A percentile compares a stretch with the other conserved stretches of the same genome.
phyloP scores from a whole-genome alignment of 2,329 filamentous ascomycete species.

The Scolecobasidium constrictum region DNA sequence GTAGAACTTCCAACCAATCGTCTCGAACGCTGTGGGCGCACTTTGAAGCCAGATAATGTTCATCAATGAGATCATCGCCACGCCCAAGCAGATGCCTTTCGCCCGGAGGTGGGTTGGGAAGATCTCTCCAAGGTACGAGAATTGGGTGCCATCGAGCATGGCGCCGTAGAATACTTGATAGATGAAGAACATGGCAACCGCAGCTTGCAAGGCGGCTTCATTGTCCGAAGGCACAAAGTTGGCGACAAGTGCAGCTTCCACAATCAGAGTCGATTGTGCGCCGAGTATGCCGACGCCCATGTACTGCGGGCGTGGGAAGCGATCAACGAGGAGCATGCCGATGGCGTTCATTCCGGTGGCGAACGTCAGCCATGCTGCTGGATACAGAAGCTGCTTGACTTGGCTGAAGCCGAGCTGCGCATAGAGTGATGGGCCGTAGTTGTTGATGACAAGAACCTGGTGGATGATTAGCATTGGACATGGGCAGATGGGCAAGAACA shows the following conservation, averaged over 20 bases:
- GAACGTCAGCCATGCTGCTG: slow-evolving; percentile 19
- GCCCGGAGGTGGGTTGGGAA: slow-evolving; percentile 8
- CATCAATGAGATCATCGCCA: slow-evolving; percentile 16
- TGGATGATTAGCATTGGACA: slow-evolving; percentile 7
- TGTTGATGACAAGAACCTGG: not conserved
- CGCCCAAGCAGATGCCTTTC: slow-evolving; percentile 13
- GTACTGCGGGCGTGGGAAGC: slow-evolving; percentile 15
- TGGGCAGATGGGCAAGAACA: too few species aligned
- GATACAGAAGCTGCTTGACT: slow-evolving; percentile 18
- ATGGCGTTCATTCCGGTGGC: slow-evolving; percentile 17
- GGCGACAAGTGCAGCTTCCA: slow-evolving; percentile 12
- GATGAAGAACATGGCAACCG: slow-evolving; percentile 9
- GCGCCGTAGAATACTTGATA: slow-evolving; percentile 9
- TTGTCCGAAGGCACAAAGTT: slow-evolving; percentile 15
- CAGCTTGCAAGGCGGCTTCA: slow-evolving; percentile 5
- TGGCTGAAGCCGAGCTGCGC: slow-evolving; percentile 18
- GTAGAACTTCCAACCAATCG: slow-evolving; percentile 18
- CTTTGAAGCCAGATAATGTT: slow-evolving; percentile 13
- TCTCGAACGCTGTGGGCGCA: slow-evolving; percentile 15
- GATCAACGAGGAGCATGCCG: slow-evolving; percentile 17
- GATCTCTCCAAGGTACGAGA: slow-evolving; percentile 5
- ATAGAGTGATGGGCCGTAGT: slow-evolving; percentile 20
- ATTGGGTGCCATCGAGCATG: slow-evolving; percentile 8
- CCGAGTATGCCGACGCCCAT: slow-evolving; percentile 13
- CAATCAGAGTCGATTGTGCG: slow-evolving; percentile 5